phyloP scores from a whole-genome alignment of 2,329 filamentous ascomycete genomes.

The Lizonia empirigonia region DNA sequence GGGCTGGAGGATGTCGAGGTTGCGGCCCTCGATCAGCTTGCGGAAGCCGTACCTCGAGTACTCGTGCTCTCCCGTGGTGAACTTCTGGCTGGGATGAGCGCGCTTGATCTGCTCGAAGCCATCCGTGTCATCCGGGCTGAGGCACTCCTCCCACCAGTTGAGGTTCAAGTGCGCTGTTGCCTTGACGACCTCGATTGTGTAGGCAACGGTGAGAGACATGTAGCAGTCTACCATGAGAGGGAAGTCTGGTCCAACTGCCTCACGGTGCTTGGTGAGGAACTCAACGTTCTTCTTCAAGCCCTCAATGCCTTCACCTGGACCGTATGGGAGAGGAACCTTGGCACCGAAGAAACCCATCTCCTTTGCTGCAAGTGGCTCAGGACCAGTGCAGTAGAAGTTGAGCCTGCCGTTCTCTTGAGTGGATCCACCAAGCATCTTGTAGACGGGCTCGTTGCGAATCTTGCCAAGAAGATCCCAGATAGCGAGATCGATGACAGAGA shows the following conservation, averaged over 20 bases:
- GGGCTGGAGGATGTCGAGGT: conserved; percentile 91
- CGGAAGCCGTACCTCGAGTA: conserved; percentile 94
- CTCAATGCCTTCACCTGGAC: conserved; percentile 81
- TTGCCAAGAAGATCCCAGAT: conserved; percentile 93
- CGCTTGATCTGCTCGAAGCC: conserved; percentile 89
- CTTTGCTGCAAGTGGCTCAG: conserved; percentile 79
- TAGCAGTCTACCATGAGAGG: conserved; percentile 96
- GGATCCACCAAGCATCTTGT: conserved; percentile 91
- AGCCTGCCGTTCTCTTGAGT: conserved; percentile 71
- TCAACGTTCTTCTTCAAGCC: conserved; percentile 89
- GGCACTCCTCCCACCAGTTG: conserved; percentile 97
- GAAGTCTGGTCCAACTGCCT: conserved; percentile 85
- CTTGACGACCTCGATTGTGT: conserved; percentile 89
- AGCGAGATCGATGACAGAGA: conserved; percentile 91
- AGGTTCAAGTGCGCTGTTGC: conserved; percentile 83
- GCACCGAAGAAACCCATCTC: conserved; percentile 87
- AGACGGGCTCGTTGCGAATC: conserved; percentile 89
- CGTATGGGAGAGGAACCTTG: conserved; percentile 89
- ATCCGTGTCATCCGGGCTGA: conserved; percentile 89
- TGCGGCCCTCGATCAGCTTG: conserved; percentile 88
- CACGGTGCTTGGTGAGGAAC: conserved; percentile 83
- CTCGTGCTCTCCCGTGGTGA: conserved; percentile 95
- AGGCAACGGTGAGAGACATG: conserved; percentile 91
- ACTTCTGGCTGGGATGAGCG: conserved; percentile 87
- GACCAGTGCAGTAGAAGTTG: conserved; percentile 94